phyloP scores from a whole-genome alignment of 148 eudicot genomes.

The Silene conica region DNA sequence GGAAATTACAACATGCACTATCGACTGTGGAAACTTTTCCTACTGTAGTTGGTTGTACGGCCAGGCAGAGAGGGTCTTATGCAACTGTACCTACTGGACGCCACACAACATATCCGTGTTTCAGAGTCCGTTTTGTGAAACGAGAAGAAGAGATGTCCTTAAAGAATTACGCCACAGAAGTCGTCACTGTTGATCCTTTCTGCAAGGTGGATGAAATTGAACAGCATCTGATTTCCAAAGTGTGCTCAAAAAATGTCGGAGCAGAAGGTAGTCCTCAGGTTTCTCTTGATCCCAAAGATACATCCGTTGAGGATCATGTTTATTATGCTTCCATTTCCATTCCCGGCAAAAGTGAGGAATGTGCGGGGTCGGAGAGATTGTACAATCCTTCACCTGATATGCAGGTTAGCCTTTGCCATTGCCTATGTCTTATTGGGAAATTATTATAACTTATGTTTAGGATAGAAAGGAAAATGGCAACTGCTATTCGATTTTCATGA shows the following conservation, averaged over 20 bases:
- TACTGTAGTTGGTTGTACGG: slow-evolving; percentile 37
- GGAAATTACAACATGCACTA: slow-evolving; percentile 68
- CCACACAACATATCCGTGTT: slow-evolving; percentile 48
- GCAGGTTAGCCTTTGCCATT: slow-evolving; percentile 45
- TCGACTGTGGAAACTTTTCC: slow-evolving; percentile 80
- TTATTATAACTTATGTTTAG: slow-evolving; percentile 4
- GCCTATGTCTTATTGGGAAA: neutral
- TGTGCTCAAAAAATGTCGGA: slow-evolving; percentile 30
- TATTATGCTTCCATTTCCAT: slow-evolving; percentile 30
- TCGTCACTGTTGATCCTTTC: slow-evolving; percentile 79
- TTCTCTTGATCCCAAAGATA: slow-evolving; percentile 21
- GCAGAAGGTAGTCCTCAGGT: slow-evolving; percentile 27
- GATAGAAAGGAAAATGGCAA: neutral
- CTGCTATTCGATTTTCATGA: neutral
- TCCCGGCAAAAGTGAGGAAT: slow-evolving; percentile 28
- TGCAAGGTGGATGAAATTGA: slow-evolving; percentile 66
- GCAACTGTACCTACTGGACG: slow-evolving; percentile 65
- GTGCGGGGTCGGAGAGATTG: slow-evolving; percentile 31
- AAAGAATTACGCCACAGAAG: slow-evolving; percentile 47
- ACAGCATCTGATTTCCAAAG: slow-evolving; percentile 53
- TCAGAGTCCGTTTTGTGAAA: slow-evolving; percentile 63
- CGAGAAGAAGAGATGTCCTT: slow-evolving; percentile 59
- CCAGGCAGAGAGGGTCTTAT: slow-evolving; percentile 52
- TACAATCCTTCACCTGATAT: slow-evolving; percentile 33
- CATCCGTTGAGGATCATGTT: slow-evolving; percentile 26